These are phyloP conservation scores for Eragrostis curvula DNA, from an alignment of 176 grass and related monocot species.

Conservation along the genomic window DNA sequence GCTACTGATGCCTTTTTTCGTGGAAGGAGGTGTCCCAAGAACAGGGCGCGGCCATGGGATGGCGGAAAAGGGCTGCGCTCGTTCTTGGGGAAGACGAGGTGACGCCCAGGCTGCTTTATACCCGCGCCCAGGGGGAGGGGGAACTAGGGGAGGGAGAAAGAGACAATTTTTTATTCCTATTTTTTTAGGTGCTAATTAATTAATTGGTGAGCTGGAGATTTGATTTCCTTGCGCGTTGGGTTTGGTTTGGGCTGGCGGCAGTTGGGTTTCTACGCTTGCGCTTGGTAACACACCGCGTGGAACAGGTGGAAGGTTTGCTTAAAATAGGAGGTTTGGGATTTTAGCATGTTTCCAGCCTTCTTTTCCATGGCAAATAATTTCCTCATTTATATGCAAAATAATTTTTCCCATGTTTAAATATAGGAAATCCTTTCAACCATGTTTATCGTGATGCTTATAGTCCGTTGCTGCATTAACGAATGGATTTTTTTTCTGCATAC, in stretches of 20 bases:
- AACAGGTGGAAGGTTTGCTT: background rate
- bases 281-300: background rate
- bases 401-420: no score
- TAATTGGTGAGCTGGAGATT: background rate
- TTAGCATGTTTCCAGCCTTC: background rate
- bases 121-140: background rate
- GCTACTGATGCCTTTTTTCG: background rate
- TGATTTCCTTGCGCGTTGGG: background rate
- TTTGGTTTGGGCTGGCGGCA: background rate
- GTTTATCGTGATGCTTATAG: no score
- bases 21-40: slow-evolving; percentile 46
- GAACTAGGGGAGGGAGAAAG: background rate
- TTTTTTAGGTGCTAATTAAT: no score
- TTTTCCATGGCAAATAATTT: background rate
- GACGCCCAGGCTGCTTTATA: background rate
- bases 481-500: no score
- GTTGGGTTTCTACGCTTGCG: background rate
- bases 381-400: no score
- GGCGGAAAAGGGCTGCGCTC: background rate
- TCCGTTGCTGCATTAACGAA: no score
- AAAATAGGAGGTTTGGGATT: background rate
- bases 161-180: background rate
- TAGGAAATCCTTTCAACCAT: background rate
- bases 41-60: slow-evolving; percentile 44
- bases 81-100: background rate